Conservation (phyloP, 78 protist species). For the Dictyostelium capitatum region DNA sequence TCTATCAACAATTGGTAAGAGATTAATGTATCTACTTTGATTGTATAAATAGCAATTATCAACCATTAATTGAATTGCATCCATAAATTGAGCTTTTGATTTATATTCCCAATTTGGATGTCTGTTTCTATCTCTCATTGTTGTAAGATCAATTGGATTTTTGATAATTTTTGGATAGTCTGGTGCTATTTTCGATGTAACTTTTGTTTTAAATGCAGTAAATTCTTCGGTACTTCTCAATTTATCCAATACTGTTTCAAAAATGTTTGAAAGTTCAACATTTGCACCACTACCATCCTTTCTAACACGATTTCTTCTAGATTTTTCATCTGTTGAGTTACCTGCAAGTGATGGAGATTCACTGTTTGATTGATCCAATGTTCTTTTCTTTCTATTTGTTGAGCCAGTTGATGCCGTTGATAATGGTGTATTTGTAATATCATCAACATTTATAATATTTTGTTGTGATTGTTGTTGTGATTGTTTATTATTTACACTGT, state of each 20-base stretch:
- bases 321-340: background rate
- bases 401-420: background rate
- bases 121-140: conserved; percentile 58
- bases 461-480: background rate
- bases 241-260: conserved; percentile 68
- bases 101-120: conserved; percentile 77
- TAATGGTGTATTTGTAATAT: background rate
- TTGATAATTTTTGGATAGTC: conserved; percentile 63
- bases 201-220: conserved; percentile 60
- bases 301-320: conserved; percentile 71
- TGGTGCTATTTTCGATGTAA: conserved; percentile 72
- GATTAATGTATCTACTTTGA: conserved; percentile 48
- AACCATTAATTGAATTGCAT: conserved; percentile 66
- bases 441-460: too few species aligned
- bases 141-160: conserved; percentile 83
- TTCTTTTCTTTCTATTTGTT: conserved; percentile 17
- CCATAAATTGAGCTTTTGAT: conserved; percentile 56
- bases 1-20: conserved; percentile 55
- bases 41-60: conserved; percentile 63
- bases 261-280: conserved; percentile 72
- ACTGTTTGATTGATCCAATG: conserved; percentile 7
- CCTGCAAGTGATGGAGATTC: conserved; percentile 20
- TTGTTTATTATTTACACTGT: background rate
- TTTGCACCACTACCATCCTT: conserved; percentile 84
- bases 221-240: conserved; percentile 41